phyloP scores from a whole-genome alignment of 805 yeast species.

The Millerago galiae region DNA sequence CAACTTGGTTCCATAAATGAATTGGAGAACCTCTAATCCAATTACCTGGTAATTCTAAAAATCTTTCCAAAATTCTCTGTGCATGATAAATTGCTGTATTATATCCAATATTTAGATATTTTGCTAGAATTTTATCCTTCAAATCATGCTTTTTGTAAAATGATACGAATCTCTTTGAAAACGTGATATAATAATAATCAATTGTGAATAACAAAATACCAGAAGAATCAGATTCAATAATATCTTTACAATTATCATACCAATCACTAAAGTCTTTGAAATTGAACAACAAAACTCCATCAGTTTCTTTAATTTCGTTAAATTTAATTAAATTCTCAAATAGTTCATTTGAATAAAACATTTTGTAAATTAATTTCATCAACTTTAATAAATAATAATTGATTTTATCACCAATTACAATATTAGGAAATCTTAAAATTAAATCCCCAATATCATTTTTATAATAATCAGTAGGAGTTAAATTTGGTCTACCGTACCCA shows the following conservation, averaged over 20 bases:
- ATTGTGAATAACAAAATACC: constrained; percentile 41
- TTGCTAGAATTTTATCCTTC: constrained; percentile 9
- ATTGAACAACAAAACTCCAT: constrained; percentile 6
- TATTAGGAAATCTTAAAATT: constrained; percentile 41
- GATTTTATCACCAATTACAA: constrained; percentile 48
- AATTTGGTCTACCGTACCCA: constrained; percentile 41
- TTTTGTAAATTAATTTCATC: constrained; percentile 21
- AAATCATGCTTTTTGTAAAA: constrained; percentile 22
- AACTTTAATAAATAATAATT: constrained; percentile 45
- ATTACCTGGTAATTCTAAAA: constrained; percentile 37
- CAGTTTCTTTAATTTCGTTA: constrained; percentile 13
- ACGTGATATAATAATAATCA: constrained; percentile 40
- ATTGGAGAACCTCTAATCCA: constrained; percentile 51
- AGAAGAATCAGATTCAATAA: constrained; percentile 42
- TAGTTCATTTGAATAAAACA: constrained; percentile 21
- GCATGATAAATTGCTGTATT: constrained; percentile 41
- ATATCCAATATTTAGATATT: constrained; percentile 25
- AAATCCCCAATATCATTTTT: constrained; percentile 33
- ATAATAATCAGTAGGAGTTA: constrained; percentile 32
- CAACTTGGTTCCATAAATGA: constrained; percentile 43
- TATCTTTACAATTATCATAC: constrained; percentile 38
- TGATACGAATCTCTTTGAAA: constrained; percentile 32
- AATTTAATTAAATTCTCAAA: constrained; percentile 17
- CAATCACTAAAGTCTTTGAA: constrained; percentile 30
- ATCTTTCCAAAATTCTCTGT: constrained; percentile 37